A percentile compares a stretch with the other conserved stretches of the same genome.
Conservation (phyloP, 371 early-diverging fungal species). For the Circinella minor region DNA sequence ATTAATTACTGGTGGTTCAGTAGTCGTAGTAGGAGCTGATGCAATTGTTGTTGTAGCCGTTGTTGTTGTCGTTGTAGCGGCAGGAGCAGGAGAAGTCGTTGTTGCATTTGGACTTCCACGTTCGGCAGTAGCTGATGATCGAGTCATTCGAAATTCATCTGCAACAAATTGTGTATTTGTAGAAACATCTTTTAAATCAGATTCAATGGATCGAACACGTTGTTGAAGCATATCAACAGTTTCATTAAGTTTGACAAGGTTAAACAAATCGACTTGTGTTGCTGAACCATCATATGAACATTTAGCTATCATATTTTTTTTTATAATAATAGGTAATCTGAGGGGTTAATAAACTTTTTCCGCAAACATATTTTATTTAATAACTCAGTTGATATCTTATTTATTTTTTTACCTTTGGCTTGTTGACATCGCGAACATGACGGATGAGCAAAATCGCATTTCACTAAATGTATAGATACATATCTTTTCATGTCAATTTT, state of each 20-base stretch:
- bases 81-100: too few species aligned
- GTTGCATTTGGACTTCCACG: neutral
- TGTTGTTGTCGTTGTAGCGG: too few species aligned
- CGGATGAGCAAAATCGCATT: constrained; percentile 60
- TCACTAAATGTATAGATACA: constrained; percentile 30
- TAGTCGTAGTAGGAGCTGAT: too few species aligned
- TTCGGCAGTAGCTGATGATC: neutral
- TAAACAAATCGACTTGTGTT: constrained; percentile 40
- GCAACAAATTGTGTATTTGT: constrained; percentile 25
- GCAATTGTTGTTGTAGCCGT: too few species aligned
- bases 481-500: neutral
- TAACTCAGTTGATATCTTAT: neutral
- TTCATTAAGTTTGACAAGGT: constrained; percentile 34
- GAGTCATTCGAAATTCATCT: constrained; percentile 25
- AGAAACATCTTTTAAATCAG: constrained; percentile 26
- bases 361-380: too few species aligned
- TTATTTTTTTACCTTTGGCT: constrained; percentile 41
- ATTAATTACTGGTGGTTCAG: too few species aligned
- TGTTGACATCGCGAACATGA: constrained; percentile 48
- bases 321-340: too few species aligned
- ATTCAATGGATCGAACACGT: constrained; percentile 31
- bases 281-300: constrained; percentile 38
- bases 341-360: too few species aligned
- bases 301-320: constrained; percentile 10
- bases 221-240: constrained; percentile 33